Conservation (phyloP, 2,329 filamentous ascomycete genomes). For the Aspergillus brunneoviolaceus region DNA sequence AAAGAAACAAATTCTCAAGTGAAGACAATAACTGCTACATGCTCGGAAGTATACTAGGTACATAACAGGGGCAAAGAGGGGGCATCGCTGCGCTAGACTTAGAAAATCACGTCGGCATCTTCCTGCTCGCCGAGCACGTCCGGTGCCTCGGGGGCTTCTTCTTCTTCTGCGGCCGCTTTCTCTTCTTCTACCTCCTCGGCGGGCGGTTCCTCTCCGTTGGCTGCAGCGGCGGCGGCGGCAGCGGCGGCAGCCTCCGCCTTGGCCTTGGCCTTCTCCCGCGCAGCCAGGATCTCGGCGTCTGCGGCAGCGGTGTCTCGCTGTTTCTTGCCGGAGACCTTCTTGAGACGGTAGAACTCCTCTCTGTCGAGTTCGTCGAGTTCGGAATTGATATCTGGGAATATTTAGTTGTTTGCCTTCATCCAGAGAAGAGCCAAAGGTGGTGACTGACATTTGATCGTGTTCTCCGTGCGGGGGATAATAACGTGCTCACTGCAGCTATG, state of each 20-base stretch:
- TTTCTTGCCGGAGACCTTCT: slow-evolving; percentile 89
- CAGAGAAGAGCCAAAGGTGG: not conserved
- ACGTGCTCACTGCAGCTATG: slow-evolving; percentile 52
- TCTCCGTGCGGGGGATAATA: slow-evolving; percentile 96
- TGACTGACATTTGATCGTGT: slow-evolving; percentile 89
- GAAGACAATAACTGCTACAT: slow-evolving; percentile 17
- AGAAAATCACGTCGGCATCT: slow-evolving; percentile 86
- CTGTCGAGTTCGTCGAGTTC: slow-evolving; percentile 96
- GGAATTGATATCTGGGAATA: slow-evolving; percentile 78
- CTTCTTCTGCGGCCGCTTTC: not conserved
- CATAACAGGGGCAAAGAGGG: slow-evolving; percentile 12
- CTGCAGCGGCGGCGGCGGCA: slow-evolving; percentile 45
- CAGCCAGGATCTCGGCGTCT: slow-evolving; percentile 71
- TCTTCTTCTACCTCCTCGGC: not conserved
- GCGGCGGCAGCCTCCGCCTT: slow-evolving; percentile 59
- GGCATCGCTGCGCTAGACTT: slow-evolving; percentile 25
- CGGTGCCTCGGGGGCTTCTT: slow-evolving; percentile 45
- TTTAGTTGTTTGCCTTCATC: slow-evolving; percentile 10
- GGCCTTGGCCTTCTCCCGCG: slow-evolving; percentile 30
- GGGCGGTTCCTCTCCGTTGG: slow-evolving; percentile 34
- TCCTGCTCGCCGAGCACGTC: slow-evolving; percentile 75
- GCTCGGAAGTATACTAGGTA: slow-evolving; percentile 23
- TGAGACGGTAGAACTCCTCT: slow-evolving; percentile 96
- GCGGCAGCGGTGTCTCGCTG: slow-evolving; percentile 70
- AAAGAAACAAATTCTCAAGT: slow-evolving; percentile 5